Evolutionary conservation across 164 flowering plant species (phyloP), one percentile per base, ranked within the genome.

Genomic region (Kalanchoe fedtschenkoi): DNA sequence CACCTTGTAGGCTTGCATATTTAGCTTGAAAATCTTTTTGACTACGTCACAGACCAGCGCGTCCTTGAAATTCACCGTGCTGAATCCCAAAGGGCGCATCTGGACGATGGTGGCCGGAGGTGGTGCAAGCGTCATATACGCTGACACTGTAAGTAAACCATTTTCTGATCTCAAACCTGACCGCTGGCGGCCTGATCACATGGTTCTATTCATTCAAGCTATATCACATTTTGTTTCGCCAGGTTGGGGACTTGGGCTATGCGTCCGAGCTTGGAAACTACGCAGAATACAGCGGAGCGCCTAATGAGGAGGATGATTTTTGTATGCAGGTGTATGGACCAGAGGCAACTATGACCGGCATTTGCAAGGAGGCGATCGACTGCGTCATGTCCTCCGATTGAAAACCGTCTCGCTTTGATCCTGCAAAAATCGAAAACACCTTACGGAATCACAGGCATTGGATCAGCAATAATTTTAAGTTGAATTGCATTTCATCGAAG

Each of bases 41-140:
- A 21, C 21, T 68, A 38, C 26, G 62, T 63, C 78, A 76, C 93
- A 90, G 97, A 90, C 97, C 17, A 88, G 96, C 74, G 97, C 97
- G 68, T 90, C 97, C 42, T 65, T 88, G 82, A 90, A 90, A 70
- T 90, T 90, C 79, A 84, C 95, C 5, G 91, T 90, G 65, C 65
- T 90, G 82, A 90, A 90, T 72, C 93, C 96, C 4, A 79, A 80
- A 75, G 97, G 97, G 66, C 65, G 97, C 69, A 90, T 90, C 66
- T 90, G 97, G 97, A 90, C 96, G 22, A 90, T 90, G 97, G 97
- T 90, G 3, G 97, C 97, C 64, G 97, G 97, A 64, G 97, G 97
- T 68, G 97, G 97, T 71, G 97, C 97, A 19, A 90, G 97, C 70
- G 97, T 90, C 75, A 90, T 90, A 63, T 90, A 90, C 67, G 97